These are phyloP conservation scores for Xylariaceae sp. DNA, from an alignment of 2,329 filamentous ascomycete species.

Conservation along the genomic window DNA sequence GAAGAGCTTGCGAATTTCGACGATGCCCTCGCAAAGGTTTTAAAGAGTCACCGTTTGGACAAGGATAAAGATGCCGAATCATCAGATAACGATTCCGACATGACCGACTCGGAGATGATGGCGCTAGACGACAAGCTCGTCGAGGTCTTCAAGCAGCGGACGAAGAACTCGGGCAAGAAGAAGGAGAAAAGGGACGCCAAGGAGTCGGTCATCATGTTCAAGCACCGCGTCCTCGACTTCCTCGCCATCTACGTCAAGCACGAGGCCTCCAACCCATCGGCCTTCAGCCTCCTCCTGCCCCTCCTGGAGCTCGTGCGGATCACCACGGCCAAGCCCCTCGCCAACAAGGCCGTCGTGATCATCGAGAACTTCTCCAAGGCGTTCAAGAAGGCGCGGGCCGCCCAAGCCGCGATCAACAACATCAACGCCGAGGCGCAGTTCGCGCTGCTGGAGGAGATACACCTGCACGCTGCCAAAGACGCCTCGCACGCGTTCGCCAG, in stretches of 20 bases:
- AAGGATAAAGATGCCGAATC: conserved; percentile 59
- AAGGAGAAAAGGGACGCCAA: conserved; percentile 87
- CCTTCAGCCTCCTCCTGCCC: conserved; percentile 72
- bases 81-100: conserved; percentile 72
- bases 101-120: conserved; percentile 97
- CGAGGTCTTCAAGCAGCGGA: conserved; percentile 81
- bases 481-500: conserved; percentile 70
- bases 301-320: conserved; percentile 75
- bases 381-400: conserved; percentile 59
- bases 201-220: conserved; percentile 90
- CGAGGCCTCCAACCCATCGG: conserved; percentile 68
- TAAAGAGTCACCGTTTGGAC: conserved; percentile 70
- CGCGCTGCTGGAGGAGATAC: conserved; percentile 65
- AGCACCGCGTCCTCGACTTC: conserved; percentile 88
- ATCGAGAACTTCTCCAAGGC: conserved; percentile 73
- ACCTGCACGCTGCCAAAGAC: conserved; percentile 66
- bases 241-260: conserved; percentile 83
- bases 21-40: conserved; percentile 74
- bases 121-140: conserved; percentile 80
- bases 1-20: conserved; percentile 60
- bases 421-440: conserved; percentile 52
- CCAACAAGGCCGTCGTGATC: conserved; percentile 72
- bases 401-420: conserved; percentile 48
- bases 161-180: conserved; percentile 70
- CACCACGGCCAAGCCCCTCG: conserved; percentile 76